These are phyloP conservation scores for Monoraphidium neglectum DNA, from an alignment of 139 green algal genomes.

Conservation along the genomic window DNA sequence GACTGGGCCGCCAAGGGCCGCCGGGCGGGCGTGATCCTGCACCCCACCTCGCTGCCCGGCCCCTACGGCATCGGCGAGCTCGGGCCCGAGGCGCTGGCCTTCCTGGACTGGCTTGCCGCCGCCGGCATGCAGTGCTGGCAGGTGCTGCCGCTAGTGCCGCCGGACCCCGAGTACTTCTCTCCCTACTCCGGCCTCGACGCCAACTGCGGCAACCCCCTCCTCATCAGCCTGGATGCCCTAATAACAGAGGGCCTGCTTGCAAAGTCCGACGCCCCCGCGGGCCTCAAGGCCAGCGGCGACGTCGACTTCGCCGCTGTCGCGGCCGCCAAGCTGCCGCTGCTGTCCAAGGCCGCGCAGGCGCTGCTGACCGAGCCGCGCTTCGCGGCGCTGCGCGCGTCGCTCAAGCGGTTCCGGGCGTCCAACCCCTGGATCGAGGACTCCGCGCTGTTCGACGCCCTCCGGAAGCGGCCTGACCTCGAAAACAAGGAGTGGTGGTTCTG, in stretches of 20 bases:
- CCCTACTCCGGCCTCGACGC: constrained; percentile 94
- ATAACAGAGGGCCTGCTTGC: constrained; percentile 84
- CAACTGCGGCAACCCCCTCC: constrained; percentile 90
- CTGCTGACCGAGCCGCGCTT: constrained; percentile 53
- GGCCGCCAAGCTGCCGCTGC: constrained; percentile 68
- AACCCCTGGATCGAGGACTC: constrained; percentile 92
- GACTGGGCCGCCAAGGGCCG: constrained; percentile 48
- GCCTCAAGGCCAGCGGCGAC: constrained; percentile 30
- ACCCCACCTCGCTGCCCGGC: constrained; percentile 92
- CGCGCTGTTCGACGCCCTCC: constrained; percentile 83
- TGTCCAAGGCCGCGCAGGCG: constrained; percentile 67
- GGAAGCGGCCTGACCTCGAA: constrained; percentile 45
- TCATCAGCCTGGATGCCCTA: constrained; percentile 89
- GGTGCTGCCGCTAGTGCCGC: constrained; percentile 94
- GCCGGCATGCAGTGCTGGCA: constrained; percentile 75
- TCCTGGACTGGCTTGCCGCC: constrained; percentile 90
- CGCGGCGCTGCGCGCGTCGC: constrained; percentile 40
- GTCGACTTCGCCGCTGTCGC: constrained; percentile 54
- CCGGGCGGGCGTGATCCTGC: constrained; percentile 87
- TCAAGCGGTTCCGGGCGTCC: constrained; percentile 53
- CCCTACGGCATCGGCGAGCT: constrained; percentile 90
- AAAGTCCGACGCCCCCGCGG: constrained; percentile 50
- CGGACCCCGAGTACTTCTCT: constrained; percentile 90
- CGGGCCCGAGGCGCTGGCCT: constrained; percentile 71
- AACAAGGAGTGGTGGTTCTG: constrained; percentile 93